Evolutionary conservation across 176 grass and related monocot genomes (phyloP), one percentile per base, ranked within the genome.

Genomic region (Aegilops longissima): DNA sequence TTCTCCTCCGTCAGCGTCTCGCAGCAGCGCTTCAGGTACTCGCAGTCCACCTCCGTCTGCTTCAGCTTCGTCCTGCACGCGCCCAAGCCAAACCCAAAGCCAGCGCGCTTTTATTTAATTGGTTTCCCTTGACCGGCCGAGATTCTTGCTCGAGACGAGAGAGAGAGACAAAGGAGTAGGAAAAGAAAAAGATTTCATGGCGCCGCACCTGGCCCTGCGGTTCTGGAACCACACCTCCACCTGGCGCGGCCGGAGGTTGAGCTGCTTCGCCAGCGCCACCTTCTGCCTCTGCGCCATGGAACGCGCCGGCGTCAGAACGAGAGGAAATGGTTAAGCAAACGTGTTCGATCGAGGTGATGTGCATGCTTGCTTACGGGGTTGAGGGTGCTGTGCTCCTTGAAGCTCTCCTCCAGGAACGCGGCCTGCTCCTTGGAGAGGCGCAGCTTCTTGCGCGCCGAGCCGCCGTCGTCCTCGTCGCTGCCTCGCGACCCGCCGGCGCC

Each of bases 141-240:
- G 75, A 80, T 80, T 74, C 38, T 1, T 25, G 24, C 16, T 25
- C 44, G 12, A 47, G 42, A 45, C 11, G 33, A n/a, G 33, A 25
- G 27, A 27, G 27, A 27, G 2, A 49, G 12, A 24, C 17, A 24
- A 31, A 76, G 25, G 23, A 20, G 3, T 4, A 47, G 10, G 33
- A 35, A 69, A 71, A 42, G 13, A 25, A 62, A 85, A n/a, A 47
- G 64, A 9, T 13, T 14, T 6, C 33, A 17, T 20, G 13, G 75
- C 3, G 65, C 59, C 10, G 52, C 79, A 97, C 95, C 95, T 92
- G 63, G 95, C 95, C 61, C 95, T 83, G 77, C 95, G 93, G 82
- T 97, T 97, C 92, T 97, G 95, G 68, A 97, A 97, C 95, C 95
- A 97, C n/a, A 97, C 95, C 89, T 97, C 95, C 73, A 97, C 95